These are phyloP conservation scores for Adansonia grandidieri DNA, from an alignment of 441 rosid species.

Conservation along the genomic window DNA sequence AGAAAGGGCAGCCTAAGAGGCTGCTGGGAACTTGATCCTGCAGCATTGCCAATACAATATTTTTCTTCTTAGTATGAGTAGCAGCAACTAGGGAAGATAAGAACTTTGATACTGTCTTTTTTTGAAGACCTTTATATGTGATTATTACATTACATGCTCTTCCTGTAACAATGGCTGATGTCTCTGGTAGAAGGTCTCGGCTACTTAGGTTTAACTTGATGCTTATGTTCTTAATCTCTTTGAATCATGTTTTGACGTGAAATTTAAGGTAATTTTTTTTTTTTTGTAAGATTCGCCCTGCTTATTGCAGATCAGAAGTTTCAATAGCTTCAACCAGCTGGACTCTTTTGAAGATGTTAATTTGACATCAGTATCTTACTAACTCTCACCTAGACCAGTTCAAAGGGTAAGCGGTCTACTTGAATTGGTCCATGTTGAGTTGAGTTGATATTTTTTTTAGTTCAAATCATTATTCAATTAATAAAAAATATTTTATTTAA, in stretches of 20 bases:
- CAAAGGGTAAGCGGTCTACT: too few relatives aligned
- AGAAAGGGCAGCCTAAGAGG: conserved; percentile 64
- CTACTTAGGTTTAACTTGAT: not conserved
- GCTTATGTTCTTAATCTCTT: not conserved
- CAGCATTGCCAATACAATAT: conserved; percentile 50
- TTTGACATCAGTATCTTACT: not conserved
- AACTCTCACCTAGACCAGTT: too few relatives aligned
- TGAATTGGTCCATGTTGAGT: too few relatives aligned
- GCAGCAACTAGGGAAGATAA: not conserved
- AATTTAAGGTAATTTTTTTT: not conserved
- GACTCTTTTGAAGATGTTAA: not conserved
- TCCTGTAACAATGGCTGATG: too few relatives aligned
- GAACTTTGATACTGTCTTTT: not conserved
- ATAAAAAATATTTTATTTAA: too few relatives aligned
- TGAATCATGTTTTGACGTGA: not conserved
- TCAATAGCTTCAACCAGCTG: not conserved
- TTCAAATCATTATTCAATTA: too few relatives aligned
- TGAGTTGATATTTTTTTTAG: too few relatives aligned
- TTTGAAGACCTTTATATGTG: not conserved
- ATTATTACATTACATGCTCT: not conserved
- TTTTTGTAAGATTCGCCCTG: too few relatives aligned
- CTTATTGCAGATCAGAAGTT: not conserved
- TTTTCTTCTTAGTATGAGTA: conserved; percentile 27
- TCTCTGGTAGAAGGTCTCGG: not conserved
- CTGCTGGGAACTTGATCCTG: conserved; percentile 73